These are phyloP conservation scores for Cryphonectria radicalis DNA, from an alignment of 2,329 filamentous ascomycete genomes.

Conservation along the genomic window DNA sequence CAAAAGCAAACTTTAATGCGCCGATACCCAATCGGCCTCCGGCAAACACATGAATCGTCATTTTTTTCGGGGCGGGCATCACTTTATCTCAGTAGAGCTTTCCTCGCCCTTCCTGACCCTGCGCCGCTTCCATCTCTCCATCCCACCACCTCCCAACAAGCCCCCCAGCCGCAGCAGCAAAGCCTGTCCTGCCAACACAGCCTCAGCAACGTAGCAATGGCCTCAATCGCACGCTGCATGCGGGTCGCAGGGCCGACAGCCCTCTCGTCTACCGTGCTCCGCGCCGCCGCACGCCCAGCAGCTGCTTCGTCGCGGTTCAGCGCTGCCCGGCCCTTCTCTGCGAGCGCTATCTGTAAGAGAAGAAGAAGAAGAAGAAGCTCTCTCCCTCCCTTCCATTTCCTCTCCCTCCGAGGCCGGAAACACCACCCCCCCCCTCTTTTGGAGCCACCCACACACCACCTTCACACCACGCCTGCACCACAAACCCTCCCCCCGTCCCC, in stretches of 20 bases:
- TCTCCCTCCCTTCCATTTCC: neutral
- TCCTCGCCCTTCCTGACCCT: constrained; percentile 4
- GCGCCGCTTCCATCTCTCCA: constrained; percentile 4
- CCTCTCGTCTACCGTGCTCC: constrained; percentile 44
- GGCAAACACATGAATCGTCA: constrained; percentile 22
- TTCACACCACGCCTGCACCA: neutral
- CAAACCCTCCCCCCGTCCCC: neutral
- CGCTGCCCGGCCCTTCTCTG: constrained; percentile 51
- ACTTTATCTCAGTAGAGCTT: constrained; percentile 17
- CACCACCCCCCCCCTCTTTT: constrained; percentile 28
- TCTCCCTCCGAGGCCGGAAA: constrained; percentile 39
- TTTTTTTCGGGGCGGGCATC: constrained; percentile 16
- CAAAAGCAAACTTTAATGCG: constrained; percentile 22
- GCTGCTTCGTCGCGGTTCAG: constrained; percentile 41
- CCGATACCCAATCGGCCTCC: constrained; percentile 16
- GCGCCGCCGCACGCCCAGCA: constrained; percentile 38
- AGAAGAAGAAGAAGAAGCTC: neutral
- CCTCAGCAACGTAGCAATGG: constrained; percentile 49
- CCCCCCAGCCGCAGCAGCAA: neutral
- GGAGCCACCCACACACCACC: constrained; percentile 13
- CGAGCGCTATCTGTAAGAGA: constrained; percentile 47
- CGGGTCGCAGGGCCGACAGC: constrained; percentile 53
- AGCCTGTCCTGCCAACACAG: constrained; percentile 1
- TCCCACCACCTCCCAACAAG: neutral
- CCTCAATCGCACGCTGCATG: constrained; percentile 63